These are phyloP conservation scores for Protomyces lactucae-debilis DNA, from an alignment of 1,139 yeast genomes.

Conservation along the genomic window DNA sequence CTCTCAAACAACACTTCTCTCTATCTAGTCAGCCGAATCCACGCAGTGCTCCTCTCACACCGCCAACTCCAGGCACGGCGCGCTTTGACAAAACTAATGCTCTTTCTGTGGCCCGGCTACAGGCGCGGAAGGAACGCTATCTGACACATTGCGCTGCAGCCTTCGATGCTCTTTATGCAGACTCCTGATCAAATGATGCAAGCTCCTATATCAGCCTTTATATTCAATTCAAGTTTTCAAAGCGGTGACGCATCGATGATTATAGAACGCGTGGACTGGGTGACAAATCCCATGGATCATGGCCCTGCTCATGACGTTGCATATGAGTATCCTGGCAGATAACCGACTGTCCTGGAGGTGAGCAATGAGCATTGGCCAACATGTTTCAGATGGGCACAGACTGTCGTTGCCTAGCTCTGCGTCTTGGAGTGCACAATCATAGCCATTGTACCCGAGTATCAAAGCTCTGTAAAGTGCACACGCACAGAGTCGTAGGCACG, in stretches of 20 bases:
- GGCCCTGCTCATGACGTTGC: too few species aligned
- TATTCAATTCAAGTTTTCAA: not conserved
- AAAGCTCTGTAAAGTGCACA: conserved; percentile 40
- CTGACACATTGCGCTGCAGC: not conserved
- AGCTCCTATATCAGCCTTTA: not conserved
- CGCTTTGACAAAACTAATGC: not conserved
- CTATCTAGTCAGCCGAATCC: not conserved
- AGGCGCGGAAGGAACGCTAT: not conserved
- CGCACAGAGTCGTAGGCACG: conserved; percentile 50
- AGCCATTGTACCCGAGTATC: not conserved
- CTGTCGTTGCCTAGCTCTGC: too few species aligned
- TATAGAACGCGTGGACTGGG: too few species aligned
- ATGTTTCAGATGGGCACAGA: too few species aligned
- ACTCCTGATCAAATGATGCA: not conserved
- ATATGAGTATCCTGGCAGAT: too few species aligned
- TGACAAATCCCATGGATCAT: too few species aligned
- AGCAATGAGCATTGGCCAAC: too few species aligned
- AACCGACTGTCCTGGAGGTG: too few species aligned
- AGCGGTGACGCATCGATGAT: too few species aligned
- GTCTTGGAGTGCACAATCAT: too few species aligned
- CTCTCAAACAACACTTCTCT: not conserved
- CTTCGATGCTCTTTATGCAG: not conserved
- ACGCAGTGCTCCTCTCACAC: not conserved
- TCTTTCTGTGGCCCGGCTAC: not conserved
- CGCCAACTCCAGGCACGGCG: not conserved